Evolutionary conservation across 345 rosid genomes (phyloP), one percentile per base, ranked within the genome.

Genomic region (Orychophragmus violaceus): DNA sequence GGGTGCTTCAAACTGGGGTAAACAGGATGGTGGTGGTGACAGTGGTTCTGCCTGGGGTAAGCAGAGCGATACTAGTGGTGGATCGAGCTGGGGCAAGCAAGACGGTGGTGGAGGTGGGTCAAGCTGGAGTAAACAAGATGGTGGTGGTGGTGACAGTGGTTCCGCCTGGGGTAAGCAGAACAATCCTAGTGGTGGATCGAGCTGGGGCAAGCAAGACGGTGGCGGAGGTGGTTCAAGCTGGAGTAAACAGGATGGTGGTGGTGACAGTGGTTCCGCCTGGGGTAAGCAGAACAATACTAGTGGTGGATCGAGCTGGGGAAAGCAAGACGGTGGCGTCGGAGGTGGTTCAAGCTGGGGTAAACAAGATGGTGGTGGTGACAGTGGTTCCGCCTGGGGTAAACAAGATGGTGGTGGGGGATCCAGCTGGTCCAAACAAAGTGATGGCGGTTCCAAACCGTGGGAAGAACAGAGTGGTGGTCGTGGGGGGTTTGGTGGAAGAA

Each of bases 401-500:
- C 57, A 74, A 76, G 69, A 53, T 14, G 30, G 42, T 37, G 27
- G 62, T 0, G 66, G 46, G 5, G 42, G 42, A 3, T 39, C 45
- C 5, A 37, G 18, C 44, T 50, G 78, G 79, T 59, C 57, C 9
- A 49, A 59, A 54, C 69, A 64, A 16, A 53, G 39, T 25, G 75
- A 33, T 16, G 25, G 64, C 3, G 64, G 53, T 13, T 42, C 45
- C 18, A 50, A 55, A 52, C 65, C 69, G 13, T 49, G 70, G 70
- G 25, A 35, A 22, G 69, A 71, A n/a, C 49, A 60, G 45, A 51
- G 49, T 39, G 73, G 63, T 65, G 78, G 83, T 30, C 66, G 83
- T 78, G 82, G 77, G 30, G 82, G 77, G 30, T 70, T 70, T 50
- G 75, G 79, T 49, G 68, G 71, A 53, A 52, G 72, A 33, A 59